Conservation (phyloP, 192 early-diverging fungal genomes). For the Spinellus fusiger region DNA sequence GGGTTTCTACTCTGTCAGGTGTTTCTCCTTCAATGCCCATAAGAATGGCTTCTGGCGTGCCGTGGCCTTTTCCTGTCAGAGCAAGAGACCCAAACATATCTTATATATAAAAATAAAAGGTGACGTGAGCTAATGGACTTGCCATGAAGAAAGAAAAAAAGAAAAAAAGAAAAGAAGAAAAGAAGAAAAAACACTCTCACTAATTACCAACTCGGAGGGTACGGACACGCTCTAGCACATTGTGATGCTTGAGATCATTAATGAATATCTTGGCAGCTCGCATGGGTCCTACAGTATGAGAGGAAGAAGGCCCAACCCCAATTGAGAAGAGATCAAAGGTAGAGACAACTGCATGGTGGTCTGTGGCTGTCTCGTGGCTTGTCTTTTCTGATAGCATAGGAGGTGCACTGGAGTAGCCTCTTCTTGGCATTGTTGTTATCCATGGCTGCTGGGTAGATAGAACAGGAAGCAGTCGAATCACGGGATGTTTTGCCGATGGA, state of each 20-base stretch:
- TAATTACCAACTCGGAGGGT: conserved; percentile 33
- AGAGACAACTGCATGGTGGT: conserved; percentile 79
- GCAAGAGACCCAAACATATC: conserved; percentile 94
- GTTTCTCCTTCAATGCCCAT: conserved; percentile 90
- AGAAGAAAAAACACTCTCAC: background rate
- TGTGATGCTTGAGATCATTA: conserved; percentile 68
- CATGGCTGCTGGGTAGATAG: background rate
- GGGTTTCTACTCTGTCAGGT: conserved; percentile 78
- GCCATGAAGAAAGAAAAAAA: no score
- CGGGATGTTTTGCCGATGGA: background rate
- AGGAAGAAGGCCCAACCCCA: conserved; percentile 90
- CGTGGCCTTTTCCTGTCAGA: conserved; percentile 91
- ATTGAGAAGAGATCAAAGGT: conserved; percentile 96
- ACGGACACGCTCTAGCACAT: conserved; percentile 51
- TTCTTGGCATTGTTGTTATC: background rate
- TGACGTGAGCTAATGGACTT: background rate
- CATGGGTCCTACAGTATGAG: conserved; percentile 96
- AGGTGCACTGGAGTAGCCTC: conserved; percentile 12
- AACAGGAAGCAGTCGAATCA: background rate
- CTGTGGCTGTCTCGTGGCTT: conserved; percentile 10
- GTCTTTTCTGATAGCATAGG: background rate
- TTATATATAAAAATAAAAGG: background rate
- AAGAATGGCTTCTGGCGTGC: conserved; percentile 88
- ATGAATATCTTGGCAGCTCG: conserved; percentile 93
- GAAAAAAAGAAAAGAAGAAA: background rate